Conservation (phyloP, 108 stramenopile genomes). For the Pseudonitzschia delicatissima region DNA sequence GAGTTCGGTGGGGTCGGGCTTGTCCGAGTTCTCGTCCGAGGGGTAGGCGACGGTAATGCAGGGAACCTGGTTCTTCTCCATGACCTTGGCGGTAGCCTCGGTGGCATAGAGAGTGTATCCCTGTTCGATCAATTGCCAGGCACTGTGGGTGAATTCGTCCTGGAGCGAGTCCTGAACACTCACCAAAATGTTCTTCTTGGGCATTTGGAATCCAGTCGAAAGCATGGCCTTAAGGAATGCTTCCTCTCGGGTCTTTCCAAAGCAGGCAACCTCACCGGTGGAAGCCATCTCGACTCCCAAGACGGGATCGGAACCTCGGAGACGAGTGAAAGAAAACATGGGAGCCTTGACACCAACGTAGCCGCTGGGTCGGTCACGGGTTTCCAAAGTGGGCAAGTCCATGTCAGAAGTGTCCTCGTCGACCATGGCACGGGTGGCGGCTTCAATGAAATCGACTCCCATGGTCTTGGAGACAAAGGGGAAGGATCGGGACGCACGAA, state of each 20-base stretch:
- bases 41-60: conserved; percentile 83
- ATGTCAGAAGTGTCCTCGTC: conserved; percentile 79
- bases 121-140: conserved; percentile 81
- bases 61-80: conserved; percentile 81
- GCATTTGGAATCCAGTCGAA: conserved; percentile 93
- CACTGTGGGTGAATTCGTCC: conserved; percentile 84
- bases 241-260: conserved; percentile 94
- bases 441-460: conserved; percentile 96
- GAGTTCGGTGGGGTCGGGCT: conserved; percentile 68
- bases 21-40: conserved; percentile 55
- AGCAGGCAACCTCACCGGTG: conserved; percentile 99
- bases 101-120: conserved; percentile 94
- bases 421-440: conserved; percentile 92
- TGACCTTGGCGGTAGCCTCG: conserved; percentile 77
- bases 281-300: conserved; percentile 99
- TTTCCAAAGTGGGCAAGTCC: conserved; percentile 88
- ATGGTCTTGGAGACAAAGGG: conserved; percentile 99
- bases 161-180: conserved; percentile 83
- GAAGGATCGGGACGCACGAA: conserved; percentile 96
- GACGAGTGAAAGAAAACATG: conserved; percentile 98
- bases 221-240: conserved; percentile 96
- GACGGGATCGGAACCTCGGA: conserved; percentile 97
- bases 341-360: conserved; percentile 98
- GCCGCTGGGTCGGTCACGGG: conserved; percentile 77
- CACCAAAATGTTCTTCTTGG: conserved; percentile 88